A percentile compares a stretch with the other conserved stretches of the same genome.
Evolutionary conservation across 768 basidiomycete species (phyloP).

Genomic region (Suillus fuscotomentosus): DNA sequence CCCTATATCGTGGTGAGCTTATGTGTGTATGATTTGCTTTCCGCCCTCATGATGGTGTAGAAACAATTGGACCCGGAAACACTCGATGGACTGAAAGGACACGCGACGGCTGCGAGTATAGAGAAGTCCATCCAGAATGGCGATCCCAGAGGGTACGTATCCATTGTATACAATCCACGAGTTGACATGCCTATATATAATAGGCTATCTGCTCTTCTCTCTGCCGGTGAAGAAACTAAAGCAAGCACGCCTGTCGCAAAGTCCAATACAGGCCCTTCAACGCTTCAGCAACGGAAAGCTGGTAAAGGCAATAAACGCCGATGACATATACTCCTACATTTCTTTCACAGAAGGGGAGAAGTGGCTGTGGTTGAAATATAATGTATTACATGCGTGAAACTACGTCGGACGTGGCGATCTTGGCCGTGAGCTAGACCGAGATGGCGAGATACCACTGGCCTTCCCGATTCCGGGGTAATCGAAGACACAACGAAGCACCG

Average conservation of each 20-base stretch:
- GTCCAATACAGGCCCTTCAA: conserved; percentile 18
- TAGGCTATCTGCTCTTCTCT: conserved; percentile 46
- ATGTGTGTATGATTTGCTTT: background rate
- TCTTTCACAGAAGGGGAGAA: conserved; percentile 19
- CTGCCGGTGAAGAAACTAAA: conserved; percentile 38
- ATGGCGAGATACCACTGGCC: conserved; percentile 3
- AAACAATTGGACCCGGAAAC: conserved; percentile 76
- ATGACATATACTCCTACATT: conserved; percentile 12
- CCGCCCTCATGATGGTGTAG: conserved; percentile 35
- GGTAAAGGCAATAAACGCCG: conserved; percentile 36
- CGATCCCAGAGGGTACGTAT: conserved; percentile 57
- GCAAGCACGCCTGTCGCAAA: conserved; percentile 4
- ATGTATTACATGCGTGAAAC: conserved; percentile 4
- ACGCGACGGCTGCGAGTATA: conserved; percentile 51
- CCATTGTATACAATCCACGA: background rate
- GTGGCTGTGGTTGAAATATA: conserved; percentile 3
- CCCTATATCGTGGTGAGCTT: conserved; percentile 70
- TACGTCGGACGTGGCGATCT: conserved; percentile 8
- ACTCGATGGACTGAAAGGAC: conserved; percentile 60
- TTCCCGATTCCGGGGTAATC: conserved; percentile 41
- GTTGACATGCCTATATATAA: conserved; percentile 7
- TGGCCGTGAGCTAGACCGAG: conserved; percentile 11
- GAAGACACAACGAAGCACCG: conserved; percentile 54
- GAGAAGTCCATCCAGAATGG: conserved; percentile 59
- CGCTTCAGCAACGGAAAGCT: conserved; percentile 32